phyloP scores from a whole-genome alignment of 305 asterid species.

The Fraxinus sp. region DNA sequence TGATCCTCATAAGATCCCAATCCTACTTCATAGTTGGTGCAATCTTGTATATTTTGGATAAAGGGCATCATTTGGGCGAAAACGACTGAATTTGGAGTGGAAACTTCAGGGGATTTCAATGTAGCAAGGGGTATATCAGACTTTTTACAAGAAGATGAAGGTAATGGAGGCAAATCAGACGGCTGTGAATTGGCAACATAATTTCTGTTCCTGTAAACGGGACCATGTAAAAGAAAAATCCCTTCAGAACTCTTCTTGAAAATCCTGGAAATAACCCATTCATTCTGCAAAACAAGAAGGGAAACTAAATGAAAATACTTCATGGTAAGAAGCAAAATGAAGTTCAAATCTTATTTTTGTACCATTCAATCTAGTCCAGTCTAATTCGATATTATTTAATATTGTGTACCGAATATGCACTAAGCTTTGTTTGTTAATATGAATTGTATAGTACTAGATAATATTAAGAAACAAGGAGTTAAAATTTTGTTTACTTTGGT shows the following conservation, averaged over 20 bases:
- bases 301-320: not conserved
- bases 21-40: not conserved
- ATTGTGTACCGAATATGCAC: not conserved
- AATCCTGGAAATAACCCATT: conserved; percentile 48
- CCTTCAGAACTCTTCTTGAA: conserved; percentile 38
- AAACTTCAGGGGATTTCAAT: not conserved
- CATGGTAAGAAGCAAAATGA: not conserved
- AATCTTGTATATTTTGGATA: not conserved
- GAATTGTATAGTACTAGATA: not conserved
- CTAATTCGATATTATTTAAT: too few species aligned
- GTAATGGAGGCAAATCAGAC: conserved; percentile 2
- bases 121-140: not conserved
- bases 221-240: too few species aligned
- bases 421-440: not conserved
- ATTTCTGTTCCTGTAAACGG: not conserved
- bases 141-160: not conserved
- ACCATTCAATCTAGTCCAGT: too few species aligned
- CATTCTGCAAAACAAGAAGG: conserved; percentile 32
- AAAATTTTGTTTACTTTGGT: not conserved
- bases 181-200: conserved; percentile 15
- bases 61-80: not conserved
- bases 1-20: not conserved
- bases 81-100: not conserved
- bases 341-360: not conserved
- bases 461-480: conserved; percentile 1